Percentiles rank a stretch among this genome's conserved stretches.
These are phyloP conservation scores for Trifolium fragiferum DNA, from an alignment of 306 rosid genomes.

Conservation along the genomic window DNA sequence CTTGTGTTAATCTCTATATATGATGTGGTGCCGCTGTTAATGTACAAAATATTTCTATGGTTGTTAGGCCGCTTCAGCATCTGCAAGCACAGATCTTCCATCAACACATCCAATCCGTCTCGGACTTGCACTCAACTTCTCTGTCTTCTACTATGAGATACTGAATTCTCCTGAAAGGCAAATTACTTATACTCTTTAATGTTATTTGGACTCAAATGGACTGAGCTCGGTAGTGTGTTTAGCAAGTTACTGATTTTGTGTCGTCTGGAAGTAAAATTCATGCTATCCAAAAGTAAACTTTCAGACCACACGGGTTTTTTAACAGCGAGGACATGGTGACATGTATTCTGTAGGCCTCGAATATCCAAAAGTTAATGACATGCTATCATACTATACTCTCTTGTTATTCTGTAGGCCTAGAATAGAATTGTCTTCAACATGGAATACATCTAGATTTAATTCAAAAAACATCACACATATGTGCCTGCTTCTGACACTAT, in stretches of 20 bases:
- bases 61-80: conserved; percentile 72
- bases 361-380: no score
- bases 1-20: neutral
- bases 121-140: conserved; percentile 96
- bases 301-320: neutral
- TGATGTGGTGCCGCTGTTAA: conserved; percentile 24
- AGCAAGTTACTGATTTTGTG: neutral
- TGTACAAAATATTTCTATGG: conserved; percentile 27
- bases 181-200: neutral
- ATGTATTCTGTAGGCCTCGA: neutral
- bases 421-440: neutral
- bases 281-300: neutral
- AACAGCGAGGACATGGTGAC: neutral
- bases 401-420: neutral
- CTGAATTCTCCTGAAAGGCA: conserved; percentile 95
- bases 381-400: no score
- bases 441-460: neutral
- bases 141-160: conserved; percentile 94
- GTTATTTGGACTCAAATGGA: neutral
- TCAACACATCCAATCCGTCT: conserved; percentile 97
- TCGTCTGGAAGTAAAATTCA: neutral
- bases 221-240: neutral
- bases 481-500: conserved; percentile 15
- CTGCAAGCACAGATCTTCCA: conserved; percentile 86
- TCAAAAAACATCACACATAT: neutral